Evolutionary conservation across 306 rosid species (phyloP).

Genomic region (Vigna unguiculata): DNA sequence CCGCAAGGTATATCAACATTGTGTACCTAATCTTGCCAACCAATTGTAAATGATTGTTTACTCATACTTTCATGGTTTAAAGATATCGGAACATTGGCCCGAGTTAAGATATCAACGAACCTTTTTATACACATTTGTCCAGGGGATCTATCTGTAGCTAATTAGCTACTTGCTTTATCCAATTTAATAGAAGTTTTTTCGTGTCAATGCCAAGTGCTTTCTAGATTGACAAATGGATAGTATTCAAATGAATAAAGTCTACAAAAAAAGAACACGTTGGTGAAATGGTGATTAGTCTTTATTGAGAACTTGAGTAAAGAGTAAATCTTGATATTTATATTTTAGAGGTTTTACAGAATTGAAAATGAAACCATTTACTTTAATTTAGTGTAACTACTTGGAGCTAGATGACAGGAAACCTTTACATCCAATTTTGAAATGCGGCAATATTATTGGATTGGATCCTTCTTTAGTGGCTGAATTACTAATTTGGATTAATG

Average conservation of each 20-base stretch:
- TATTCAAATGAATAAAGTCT: constrained; percentile 7
- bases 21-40: constrained; percentile 11
- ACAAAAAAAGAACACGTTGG: neutral
- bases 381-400: neutral
- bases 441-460: neutral
- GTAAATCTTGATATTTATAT: neutral
- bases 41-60: constrained; percentile 33
- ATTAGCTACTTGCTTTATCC: constrained; percentile 19
- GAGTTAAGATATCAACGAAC: constrained; percentile 11
- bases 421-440: neutral
- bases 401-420: neutral
- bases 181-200: constrained; percentile 25
- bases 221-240: constrained; percentile 22
- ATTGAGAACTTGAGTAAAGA: neutral
- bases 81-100: constrained; percentile 30
- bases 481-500: constrained; percentile 20
- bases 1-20: constrained; percentile 72
- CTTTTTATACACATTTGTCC: constrained; percentile 21
- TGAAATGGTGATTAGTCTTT: neutral
- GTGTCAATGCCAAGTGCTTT: constrained; percentile 28
- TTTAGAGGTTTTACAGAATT: neutral
- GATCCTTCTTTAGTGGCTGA: constrained; percentile 25
- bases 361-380: neutral
- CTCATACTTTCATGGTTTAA: constrained; percentile 18
- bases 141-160: constrained; percentile 20